Evolutionary conservation across 169 alveolate genomes (phyloP).

Genomic region (Neospora caninum): DNA sequence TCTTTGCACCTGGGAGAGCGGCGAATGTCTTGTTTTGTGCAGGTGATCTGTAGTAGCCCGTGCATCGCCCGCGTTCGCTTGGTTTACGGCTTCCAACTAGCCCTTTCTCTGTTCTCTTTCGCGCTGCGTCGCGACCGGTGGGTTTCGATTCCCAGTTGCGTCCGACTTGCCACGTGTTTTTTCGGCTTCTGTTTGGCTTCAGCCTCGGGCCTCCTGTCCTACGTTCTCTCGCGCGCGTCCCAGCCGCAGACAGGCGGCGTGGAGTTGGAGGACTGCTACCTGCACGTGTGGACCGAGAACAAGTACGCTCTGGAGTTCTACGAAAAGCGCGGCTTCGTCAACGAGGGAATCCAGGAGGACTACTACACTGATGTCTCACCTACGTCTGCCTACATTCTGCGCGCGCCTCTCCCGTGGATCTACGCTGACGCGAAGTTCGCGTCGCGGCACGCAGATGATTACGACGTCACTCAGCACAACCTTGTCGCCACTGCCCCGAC

Average conservation of each 20-base stretch:
- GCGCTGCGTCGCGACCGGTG: no score
- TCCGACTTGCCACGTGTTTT: no score
- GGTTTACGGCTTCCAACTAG: no score
- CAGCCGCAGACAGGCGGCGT: not conserved
- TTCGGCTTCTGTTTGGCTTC: not conserved
- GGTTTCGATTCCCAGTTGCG: no score
- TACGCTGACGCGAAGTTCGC: not conserved
- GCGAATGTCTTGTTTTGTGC: no score
- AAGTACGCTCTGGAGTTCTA: constrained; percentile 2
- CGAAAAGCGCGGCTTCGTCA: constrained; percentile 44
- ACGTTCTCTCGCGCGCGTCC: constrained; percentile 29
- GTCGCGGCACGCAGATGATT: not conserved
- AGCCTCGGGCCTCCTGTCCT: constrained; percentile 26
- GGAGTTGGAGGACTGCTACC: not conserved
- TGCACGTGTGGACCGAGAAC: constrained; percentile 41
- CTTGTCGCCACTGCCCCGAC: not conserved
- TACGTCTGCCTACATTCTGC: constrained; percentile 16
- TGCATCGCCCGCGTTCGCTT: no score
- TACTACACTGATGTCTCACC: constrained; percentile 29
- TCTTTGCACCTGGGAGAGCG: no score
- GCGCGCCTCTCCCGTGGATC: constrained; percentile 38
- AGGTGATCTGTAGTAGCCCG: no score
- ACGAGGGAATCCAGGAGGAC: constrained; percentile 4
- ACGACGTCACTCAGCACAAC: constrained; percentile 53
- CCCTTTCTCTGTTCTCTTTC: no score